Percentiles rank a stretch among this genome's conserved stretches.
These are phyloP conservation scores for Toxicodendron radicans DNA, from an alignment of 345 rosid genomes.

Conservation along the genomic window DNA sequence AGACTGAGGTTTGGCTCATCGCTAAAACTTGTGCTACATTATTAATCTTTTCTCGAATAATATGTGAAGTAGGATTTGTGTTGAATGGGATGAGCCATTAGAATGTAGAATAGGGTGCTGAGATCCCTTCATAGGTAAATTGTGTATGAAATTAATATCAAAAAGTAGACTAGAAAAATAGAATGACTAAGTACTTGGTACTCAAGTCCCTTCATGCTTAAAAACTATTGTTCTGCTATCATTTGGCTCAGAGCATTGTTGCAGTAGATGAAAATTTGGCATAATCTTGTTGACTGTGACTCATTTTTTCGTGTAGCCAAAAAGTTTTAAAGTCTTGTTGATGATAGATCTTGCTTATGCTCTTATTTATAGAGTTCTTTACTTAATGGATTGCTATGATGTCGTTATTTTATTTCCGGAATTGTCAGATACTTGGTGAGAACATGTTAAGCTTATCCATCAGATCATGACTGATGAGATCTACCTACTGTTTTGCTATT, in stretches of 20 bases:
- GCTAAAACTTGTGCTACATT: neutral
- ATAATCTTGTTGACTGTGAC: neutral
- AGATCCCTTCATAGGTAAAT: neutral
- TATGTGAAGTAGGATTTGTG: neutral
- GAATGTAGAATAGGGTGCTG: neutral
- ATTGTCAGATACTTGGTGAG: neutral
- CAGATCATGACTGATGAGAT: neutral
- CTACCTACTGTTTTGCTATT: neutral
- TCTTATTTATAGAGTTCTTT: neutral
- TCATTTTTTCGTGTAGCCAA: neutral
- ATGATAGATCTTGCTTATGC: neutral
- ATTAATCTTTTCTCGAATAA: neutral
- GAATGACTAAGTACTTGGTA: neutral
- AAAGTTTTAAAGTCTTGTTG: neutral
- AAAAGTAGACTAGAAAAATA: neutral
- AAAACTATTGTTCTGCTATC: neutral
- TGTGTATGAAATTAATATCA: neutral
- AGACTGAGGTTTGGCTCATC: neutral
- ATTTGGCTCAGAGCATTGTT: neutral
- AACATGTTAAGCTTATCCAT: neutral
- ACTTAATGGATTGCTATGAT: neutral
- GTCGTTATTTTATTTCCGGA: neutral
- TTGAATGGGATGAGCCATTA: neutral
- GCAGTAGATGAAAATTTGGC: neutral
- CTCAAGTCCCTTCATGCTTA: neutral